phyloP scores from a whole-genome alignment of 2,329 filamentous ascomycete species.

The Botrytis squamosa region DNA sequence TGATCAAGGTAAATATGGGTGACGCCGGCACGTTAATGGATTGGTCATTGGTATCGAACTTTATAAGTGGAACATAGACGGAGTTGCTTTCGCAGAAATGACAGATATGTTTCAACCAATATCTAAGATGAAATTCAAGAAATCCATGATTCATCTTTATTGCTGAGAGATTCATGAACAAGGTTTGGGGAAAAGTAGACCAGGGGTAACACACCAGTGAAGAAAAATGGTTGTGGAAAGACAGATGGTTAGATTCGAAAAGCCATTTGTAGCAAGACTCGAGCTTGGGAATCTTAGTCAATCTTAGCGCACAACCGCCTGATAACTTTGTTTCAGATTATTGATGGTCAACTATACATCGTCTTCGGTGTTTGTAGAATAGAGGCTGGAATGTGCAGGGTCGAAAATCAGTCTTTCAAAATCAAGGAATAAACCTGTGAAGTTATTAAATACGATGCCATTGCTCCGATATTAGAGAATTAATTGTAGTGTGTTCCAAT shows the following conservation, averaged over 20 bases:
- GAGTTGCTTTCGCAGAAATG: neutral
- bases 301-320: neutral
- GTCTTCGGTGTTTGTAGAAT: neutral
- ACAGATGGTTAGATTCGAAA: neutral
- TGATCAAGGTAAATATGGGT: neutral
- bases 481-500: neutral
- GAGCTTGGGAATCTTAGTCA: neutral
- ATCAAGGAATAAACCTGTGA: neutral
- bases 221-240: neutral
- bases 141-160: neutral
- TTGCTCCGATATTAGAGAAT: neutral
- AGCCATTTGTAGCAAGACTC: neutral
- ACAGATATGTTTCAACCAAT: neutral
- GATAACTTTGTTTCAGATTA: neutral
- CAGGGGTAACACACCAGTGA: neutral
- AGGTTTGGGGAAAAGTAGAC: neutral
- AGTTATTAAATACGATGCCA: neutral
- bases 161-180: neutral
- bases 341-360: neutral
- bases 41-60: neutral
- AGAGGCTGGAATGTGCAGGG: neutral
- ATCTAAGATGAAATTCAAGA: neutral
- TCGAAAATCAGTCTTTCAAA: neutral
- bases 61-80: neutral
- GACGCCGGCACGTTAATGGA: neutral